Base-by-base conservation (phyloP, 176 grass and related monocot species). In the Metroxylon sagu region DNA sequence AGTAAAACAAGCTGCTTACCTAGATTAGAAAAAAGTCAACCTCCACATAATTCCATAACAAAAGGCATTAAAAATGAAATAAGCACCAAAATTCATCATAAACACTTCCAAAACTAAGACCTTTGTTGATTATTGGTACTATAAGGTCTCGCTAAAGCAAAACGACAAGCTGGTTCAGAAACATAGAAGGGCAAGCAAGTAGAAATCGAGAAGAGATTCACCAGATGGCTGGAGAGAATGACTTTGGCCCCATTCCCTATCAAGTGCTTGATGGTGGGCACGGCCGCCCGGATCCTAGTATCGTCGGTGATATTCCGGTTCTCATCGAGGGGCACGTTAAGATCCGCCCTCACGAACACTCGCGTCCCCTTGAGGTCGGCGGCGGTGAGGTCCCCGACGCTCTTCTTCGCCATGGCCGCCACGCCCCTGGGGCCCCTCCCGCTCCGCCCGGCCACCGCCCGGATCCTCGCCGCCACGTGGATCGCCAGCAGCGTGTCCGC, bases 261-360 rank as follows among this genome's bases (percentile, higher is more conserved):
- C 25, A 79, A 57, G 63, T 73, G 50, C 57, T 62, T 79, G 63
- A 79, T 79, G 63, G 70, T 79, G 26, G 77, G 70, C 62, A 79
- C 48, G 50, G 77, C 77, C 18, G 77, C 70, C 14, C 64, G 57
- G 18, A 79, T 39, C n/a, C 77, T 62, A 18, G 77, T 80, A 57
- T 80, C 77, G 5, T 74, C 77, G 51, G 70, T 68, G 50, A 74
- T 69, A 25, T 80, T 80, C 70, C 52, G 70, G 57, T 8, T 52
- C 57, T 68, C 70, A 10, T 80, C 77, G 18, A 80, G 70, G 17
- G 77, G 77, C 51, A 80, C 77, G 64, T 80, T 73, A 63, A 80
- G 64, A 48, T 74, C 77, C 16, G 56, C 57, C 18, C 77, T 50
- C 57, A 80, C 26, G 70, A 74, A 59, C 15, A 68, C 70, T 25